Evolutionary conservation across 768 basidiomycete genomes (phyloP), one percentile per base, ranked within the genome.

Genomic region (Mycena latifolia): DNA sequence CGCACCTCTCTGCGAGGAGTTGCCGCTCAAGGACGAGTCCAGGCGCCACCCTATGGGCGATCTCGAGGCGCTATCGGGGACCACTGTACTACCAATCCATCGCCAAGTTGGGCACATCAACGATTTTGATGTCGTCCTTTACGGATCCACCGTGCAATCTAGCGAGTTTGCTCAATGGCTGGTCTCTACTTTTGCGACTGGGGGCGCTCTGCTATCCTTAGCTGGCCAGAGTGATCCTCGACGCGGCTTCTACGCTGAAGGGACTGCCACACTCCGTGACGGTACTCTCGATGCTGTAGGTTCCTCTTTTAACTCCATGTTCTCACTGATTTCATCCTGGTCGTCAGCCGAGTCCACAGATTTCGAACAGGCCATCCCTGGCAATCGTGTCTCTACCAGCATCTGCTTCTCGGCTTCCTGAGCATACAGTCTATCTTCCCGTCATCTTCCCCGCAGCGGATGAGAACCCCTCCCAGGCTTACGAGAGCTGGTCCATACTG

Each of bases 361-460:
- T 71, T 72, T 71, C 76, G 63, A 78, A 77, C 55, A 77, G 80
- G 71, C 89, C 84, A 59, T 91, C 91, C 33, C 79, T 93, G 68
- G 92, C 89, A 25, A 80, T 93, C 65, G 79, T 92, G 61, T 91
- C 87, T 76, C 77, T 92, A 50, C 92, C 92, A 54, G 82, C 82
- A 64, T 70, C 77, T 24, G 76, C 82, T 62, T 74, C 77, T 12
- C 65, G 59, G 50, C 72, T 79, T 50, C 78, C 79, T 25, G 74
- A 77, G 45, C 84, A 85, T 67, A 79, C 83, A 24, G 68, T 80
- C 20, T 91, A 89, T 76, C 83, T 93, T 55, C 92, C 92, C 3
- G 83, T 92, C 48, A 68, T 87, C 60, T 74, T 82, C 63, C 77
- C 79, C 29, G 52, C 69, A 50, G 61, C 77, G 22, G 14, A 18